Evolutionary conservation across 495 filamentous ascomycete species (phyloP).

Genomic region (Penicillium malachiteum): DNA sequence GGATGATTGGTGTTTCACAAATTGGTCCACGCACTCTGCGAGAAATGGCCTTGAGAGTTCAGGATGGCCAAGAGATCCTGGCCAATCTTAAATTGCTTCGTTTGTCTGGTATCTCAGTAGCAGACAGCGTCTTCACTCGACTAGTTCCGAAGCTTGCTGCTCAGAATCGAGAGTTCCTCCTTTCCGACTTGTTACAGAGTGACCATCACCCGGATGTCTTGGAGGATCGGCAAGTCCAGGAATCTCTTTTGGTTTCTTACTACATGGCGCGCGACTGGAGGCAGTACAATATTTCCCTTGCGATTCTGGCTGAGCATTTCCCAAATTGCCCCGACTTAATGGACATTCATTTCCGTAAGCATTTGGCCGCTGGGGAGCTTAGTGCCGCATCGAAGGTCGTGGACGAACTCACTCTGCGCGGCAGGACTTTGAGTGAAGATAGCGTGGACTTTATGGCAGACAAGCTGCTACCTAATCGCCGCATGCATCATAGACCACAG

Average conservation of each 20-base stretch:
- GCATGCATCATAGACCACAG: slow-evolving; percentile 25
- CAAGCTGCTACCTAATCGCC: slow-evolving; percentile 33
- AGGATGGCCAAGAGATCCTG: slow-evolving; percentile 50
- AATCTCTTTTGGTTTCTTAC: slow-evolving; percentile 52
- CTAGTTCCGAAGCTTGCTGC: slow-evolving; percentile 58
- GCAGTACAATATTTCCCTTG: slow-evolving; percentile 54
- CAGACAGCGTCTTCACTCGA: slow-evolving; percentile 56
- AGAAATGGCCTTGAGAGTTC: slow-evolving; percentile 63
- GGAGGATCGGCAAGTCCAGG: slow-evolving; percentile 61
- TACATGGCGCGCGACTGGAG: slow-evolving; percentile 49
- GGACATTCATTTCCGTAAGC: slow-evolving; percentile 47
- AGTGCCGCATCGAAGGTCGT: slow-evolving; percentile 33
- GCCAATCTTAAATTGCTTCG: slow-evolving; percentile 56
- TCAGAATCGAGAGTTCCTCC: slow-evolving; percentile 53
- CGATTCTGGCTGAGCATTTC: slow-evolving; percentile 41
- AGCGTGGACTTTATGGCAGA: slow-evolving; percentile 41
- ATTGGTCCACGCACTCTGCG: slow-evolving; percentile 74
- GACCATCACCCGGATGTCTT: slow-evolving; percentile 77
- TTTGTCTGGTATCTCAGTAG: slow-evolving; percentile 56
- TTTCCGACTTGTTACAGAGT: slow-evolving; percentile 59
- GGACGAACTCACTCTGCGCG: slow-evolving; percentile 35
- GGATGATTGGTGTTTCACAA: slow-evolving; percentile 60
- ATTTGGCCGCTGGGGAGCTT: slow-evolving; percentile 36
- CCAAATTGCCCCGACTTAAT: slow-evolving; percentile 26
- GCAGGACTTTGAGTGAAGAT: slow-evolving; percentile 21